Base-by-base conservation (phyloP, 495 filamentous ascomycete species). In the Annulohypoxylon nitens region DNA sequence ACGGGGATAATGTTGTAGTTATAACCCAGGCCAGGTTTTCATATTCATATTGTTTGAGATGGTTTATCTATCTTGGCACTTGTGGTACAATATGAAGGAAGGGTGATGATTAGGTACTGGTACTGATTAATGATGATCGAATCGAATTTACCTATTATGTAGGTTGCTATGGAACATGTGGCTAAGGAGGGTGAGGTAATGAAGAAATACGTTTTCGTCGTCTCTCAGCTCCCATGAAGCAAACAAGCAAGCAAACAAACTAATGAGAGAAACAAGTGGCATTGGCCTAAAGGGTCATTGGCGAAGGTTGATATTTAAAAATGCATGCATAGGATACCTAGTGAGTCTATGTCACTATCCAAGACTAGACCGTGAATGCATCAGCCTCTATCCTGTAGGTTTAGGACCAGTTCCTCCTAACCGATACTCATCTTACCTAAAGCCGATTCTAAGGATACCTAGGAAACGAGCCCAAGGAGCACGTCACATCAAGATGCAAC, bases 1-100 rank as follows among this genome's bases (percentile, higher is more conserved):
- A 7, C 14, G 37, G 63, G 51, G 16, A 57, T 37, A 47, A 58
- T 66, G 26, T 58, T 36, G 14, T 36, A 36, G 37, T 48, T 47
- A 47, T 47, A 18, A 47, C 43, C 43, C 16, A 20, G 43, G 43
- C 43, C 43, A 20, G 43, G 43, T 20, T 64, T 53, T 54, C 23
- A 36, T 30, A 36, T 16, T 18, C 23, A 36, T 43, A 36, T 16
- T 18, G 34, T 33, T 54, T 55, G 36, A 37, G 39, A 20, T 41
- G 39, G 39, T 43, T 43, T 41, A 30, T 41, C 43, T 47, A 47
- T 20, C 16, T 47, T 18, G n/a, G 43, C 20, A 47, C 43, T 18
- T 20, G 43, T 18, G 43, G 43, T 47, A 20, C 16, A 47, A 47
- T 47, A 47, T 20, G 43, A 30, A 30, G 30, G n/a, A 47, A 18